phyloP scores from a whole-genome alignment of 257 asterid species.

The Scutellaria minor region DNA sequence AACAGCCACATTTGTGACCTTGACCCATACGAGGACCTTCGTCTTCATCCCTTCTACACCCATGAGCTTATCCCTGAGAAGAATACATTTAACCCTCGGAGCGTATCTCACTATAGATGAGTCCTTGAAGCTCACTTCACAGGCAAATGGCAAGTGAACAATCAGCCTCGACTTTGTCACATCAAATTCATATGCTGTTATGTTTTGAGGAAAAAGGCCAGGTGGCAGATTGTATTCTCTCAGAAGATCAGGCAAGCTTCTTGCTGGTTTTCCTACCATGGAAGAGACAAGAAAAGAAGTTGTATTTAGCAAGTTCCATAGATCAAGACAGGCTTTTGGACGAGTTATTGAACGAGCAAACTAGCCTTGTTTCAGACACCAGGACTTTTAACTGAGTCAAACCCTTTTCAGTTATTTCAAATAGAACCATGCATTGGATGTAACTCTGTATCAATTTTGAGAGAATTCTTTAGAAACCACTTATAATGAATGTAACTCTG shows the following conservation, averaged over 20 bases:
- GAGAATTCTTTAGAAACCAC: background rate
- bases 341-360: background rate
- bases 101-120: slow-evolving; percentile 61
- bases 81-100: slow-evolving; percentile 67
- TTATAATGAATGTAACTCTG: background rate
- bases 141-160: slow-evolving; percentile 69
- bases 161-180: slow-evolving; percentile 62
- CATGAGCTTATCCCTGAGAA: slow-evolving; percentile 73
- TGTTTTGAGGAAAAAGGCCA: slow-evolving; percentile 72
- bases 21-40: slow-evolving; percentile 79
- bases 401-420: background rate
- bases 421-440: background rate
- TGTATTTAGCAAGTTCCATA: background rate
- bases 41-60: slow-evolving; percentile 85
- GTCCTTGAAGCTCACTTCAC: slow-evolving; percentile 82
- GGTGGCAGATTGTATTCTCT: slow-evolving; percentile 70
- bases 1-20: slow-evolving; percentile 61
- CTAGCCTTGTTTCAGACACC: background rate
- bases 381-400: background rate
- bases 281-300: background rate
- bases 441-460: background rate
- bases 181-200: slow-evolving; percentile 67
- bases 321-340: too few relatives aligned
- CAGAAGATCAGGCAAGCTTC: slow-evolving; percentile 66
- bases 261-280: slow-evolving; percentile 58